phyloP scores from a whole-genome alignment of 441 rosid genomes.

The Corymbia citriodora region DNA sequence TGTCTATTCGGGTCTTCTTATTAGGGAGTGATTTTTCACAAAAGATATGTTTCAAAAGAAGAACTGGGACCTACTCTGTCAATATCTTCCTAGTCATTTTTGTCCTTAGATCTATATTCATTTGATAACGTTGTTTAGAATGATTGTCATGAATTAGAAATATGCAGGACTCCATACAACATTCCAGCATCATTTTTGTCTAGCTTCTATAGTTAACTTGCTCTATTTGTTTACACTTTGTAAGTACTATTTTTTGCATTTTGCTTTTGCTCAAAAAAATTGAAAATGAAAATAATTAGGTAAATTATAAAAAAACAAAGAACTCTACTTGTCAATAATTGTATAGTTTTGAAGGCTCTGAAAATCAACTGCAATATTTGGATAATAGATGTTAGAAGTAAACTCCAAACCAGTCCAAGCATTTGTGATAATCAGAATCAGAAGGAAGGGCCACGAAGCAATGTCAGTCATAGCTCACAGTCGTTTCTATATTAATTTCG shows the following conservation, averaged over 20 bases:
- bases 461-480: background rate
- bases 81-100: background rate
- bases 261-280: background rate
- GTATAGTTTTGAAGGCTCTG: background rate
- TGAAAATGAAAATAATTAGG: background rate
- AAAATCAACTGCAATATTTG: background rate
- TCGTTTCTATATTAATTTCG: no score
- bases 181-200: background rate
- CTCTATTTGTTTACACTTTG: background rate
- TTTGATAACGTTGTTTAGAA: fast-evolving
- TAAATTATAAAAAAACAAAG: background rate
- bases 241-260: background rate
- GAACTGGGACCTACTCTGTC: no score
- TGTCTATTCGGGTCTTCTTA: no score
- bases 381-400: background rate
- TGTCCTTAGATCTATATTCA: background rate
- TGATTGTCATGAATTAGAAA: background rate
- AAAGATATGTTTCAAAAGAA: no score
- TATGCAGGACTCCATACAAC: background rate
- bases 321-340: no score
- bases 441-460: background rate
- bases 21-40: no score
- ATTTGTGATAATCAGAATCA: background rate
- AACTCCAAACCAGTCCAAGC: background rate
- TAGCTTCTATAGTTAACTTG: background rate